These are phyloP conservation scores for Gliomastix tumulicola DNA, from an alignment of 2,329 filamentous ascomycete species.

Conservation along the genomic window DNA sequence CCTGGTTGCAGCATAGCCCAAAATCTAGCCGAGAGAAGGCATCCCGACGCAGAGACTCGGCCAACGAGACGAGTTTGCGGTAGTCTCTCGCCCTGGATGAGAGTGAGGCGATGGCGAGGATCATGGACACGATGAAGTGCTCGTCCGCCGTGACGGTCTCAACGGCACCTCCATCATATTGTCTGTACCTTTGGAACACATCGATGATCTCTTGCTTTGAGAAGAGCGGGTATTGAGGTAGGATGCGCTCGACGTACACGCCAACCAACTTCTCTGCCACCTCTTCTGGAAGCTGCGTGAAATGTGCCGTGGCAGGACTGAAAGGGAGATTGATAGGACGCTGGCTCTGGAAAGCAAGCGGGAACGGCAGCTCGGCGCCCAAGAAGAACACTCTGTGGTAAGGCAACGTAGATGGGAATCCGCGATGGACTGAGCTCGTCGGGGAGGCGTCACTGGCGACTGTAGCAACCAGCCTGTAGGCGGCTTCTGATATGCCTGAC, in stretches of 20 bases:
- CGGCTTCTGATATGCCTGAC: no score
- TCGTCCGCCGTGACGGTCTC: not conserved
- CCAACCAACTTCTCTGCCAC: not conserved
- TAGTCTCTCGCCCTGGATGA: not conserved
- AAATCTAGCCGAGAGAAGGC: not conserved
- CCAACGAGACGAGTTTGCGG: not conserved
- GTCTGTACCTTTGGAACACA: not conserved
- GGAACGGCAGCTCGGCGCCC: not conserved
- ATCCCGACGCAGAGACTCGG: not conserved
- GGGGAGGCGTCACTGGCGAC: not conserved
- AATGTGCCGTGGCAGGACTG: not conserved
- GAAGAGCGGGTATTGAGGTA: not conserved
- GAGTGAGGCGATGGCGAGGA: not conserved
- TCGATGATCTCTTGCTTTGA: not conserved
- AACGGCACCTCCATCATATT: no score
- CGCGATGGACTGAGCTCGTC: not conserved
- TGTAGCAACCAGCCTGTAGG: not conserved
- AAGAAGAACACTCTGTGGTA: not conserved
- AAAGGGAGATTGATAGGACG: not conserved
- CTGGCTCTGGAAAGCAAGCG: not conserved
- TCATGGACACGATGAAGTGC: not conserved
- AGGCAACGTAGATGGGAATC: no score
- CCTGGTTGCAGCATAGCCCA: not conserved
- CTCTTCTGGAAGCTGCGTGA: not conserved
- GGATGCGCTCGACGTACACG: not conserved